Conservation (phyloP, 306 rosid species). For the Trifolium pratense region DNA sequence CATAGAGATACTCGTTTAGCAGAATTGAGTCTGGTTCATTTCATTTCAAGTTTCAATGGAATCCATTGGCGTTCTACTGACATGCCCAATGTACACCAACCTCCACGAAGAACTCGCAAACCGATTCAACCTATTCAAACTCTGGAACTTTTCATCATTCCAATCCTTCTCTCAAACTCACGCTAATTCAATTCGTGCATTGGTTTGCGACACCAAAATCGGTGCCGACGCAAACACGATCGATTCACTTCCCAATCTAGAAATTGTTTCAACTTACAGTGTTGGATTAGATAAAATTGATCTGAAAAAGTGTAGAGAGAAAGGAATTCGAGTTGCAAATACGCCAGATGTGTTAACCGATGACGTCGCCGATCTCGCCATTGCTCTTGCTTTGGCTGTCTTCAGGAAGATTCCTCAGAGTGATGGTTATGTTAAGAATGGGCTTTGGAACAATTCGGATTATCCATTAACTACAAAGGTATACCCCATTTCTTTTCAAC, state of each 20-base stretch:
- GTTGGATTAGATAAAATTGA: constrained; percentile 75
- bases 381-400: constrained; percentile 61
- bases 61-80: constrained; percentile 57
- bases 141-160: constrained; percentile 52
- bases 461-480: constrained; percentile 57
- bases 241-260: constrained; percentile 58
- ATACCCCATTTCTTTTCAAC: background rate
- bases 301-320: constrained; percentile 50
- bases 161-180: constrained; percentile 34
- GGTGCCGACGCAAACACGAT: constrained; percentile 60
- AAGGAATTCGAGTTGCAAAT: constrained; percentile 63
- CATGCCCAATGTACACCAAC: constrained; percentile 49
- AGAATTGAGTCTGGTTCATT: too few species aligned
- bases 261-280: constrained; percentile 65
- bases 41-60: constrained; percentile 38
- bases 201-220: constrained; percentile 47
- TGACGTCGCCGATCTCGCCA: constrained; percentile 75
- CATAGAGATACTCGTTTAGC: too few species aligned
- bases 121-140: constrained; percentile 65
- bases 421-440: constrained; percentile 52
- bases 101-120: constrained; percentile 51
- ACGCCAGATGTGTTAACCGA: constrained; percentile 76
- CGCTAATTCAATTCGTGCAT: constrained; percentile 51
- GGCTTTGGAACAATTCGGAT: constrained; percentile 46
- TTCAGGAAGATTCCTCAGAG: constrained; percentile 48